These are phyloP conservation scores for Mycena metata DNA, from an alignment of 768 basidiomycete species.

Conservation along the genomic window DNA sequence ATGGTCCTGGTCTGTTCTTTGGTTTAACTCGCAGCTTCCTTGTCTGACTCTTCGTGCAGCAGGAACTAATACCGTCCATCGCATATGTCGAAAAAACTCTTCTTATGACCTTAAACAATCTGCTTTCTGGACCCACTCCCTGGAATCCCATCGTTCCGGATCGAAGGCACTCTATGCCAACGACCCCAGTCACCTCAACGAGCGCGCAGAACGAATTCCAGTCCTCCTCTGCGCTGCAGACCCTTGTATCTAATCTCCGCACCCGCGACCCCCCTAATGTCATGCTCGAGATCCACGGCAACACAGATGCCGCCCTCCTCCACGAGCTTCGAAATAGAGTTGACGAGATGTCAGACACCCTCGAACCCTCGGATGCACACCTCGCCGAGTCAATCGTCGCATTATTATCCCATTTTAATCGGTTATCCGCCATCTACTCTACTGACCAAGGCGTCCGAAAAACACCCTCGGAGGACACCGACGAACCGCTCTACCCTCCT, in stretches of 20 bases:
- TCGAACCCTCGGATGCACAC: slow-evolving; percentile 65
- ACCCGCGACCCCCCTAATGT: slow-evolving; percentile 56
- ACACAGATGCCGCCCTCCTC: slow-evolving; percentile 66
- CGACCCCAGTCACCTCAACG: slow-evolving; percentile 52
- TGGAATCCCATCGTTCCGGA: slow-evolving; percentile 72
- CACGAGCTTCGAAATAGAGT: slow-evolving; percentile 72
- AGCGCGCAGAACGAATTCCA: slow-evolving; percentile 47
- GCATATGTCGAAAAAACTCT: slow-evolving; percentile 80
- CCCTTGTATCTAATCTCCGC: slow-evolving; percentile 73
- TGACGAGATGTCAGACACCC: slow-evolving; percentile 57
- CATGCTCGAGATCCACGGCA: slow-evolving; percentile 61
- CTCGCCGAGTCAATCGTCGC: slow-evolving; percentile 79
- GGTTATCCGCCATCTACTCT: slow-evolving; percentile 64
- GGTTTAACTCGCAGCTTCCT: not conserved
- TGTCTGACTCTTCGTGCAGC: slow-evolving; percentile 49
- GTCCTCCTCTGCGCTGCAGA: slow-evolving; percentile 68
- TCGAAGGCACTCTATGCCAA: slow-evolving; percentile 72
- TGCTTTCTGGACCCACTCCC: slow-evolving; percentile 66
- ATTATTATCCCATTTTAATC: slow-evolving; percentile 76
- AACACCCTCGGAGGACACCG: slow-evolving; percentile 20
- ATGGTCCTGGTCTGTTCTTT: slow-evolving; percentile 24
- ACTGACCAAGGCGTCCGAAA: slow-evolving; percentile 12
- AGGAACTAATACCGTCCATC: slow-evolving; percentile 80
- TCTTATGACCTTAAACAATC: slow-evolving; percentile 77
- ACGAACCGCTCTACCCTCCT: slow-evolving; percentile 34